phyloP scores from a whole-genome alignment of 345 rosid species.

The Acer campestre region DNA sequence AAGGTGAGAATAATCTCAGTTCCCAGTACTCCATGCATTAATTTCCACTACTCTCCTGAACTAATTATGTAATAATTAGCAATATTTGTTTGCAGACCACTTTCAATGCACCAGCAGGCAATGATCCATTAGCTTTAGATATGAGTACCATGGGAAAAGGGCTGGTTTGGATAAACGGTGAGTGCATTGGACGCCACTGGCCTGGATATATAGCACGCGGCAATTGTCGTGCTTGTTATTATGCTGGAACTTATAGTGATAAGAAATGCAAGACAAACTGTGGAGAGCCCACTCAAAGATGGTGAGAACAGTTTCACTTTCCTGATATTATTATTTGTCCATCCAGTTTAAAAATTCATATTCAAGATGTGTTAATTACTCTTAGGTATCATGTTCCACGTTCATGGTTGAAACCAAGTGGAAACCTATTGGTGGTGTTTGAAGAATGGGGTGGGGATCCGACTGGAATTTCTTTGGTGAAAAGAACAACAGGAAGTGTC shows the following conservation, averaged over 20 bases:
- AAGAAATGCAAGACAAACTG: slow-evolving; percentile 64
- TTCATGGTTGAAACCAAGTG: slow-evolving; percentile 74
- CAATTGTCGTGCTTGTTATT: slow-evolving; percentile 65
- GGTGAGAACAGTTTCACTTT: slow-evolving; percentile 38
- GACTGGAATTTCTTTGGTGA: slow-evolving; percentile 60
- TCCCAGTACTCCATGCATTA: neutral
- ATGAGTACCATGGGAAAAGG: slow-evolving; percentile 87
- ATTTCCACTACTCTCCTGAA: neutral
- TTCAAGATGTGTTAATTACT: neutral
- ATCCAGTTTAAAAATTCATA: neutral
- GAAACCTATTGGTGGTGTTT: slow-evolving; percentile 70
- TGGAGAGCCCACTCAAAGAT: slow-evolving; percentile 84
- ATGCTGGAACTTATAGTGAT: slow-evolving; percentile 55
- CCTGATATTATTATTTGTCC: neutral
- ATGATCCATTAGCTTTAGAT: slow-evolving; percentile 80
- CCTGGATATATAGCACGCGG: slow-evolving; percentile 71
- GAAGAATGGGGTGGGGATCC: slow-evolving; percentile 97
- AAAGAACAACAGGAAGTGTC: slow-evolving; percentile 50
- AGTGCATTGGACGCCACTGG: slow-evolving; percentile 89
- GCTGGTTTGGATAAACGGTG: slow-evolving; percentile 84
- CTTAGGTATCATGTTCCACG: slow-evolving; percentile 89
- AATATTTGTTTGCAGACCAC: slow-evolving; percentile 45
- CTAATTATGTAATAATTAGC: neutral
- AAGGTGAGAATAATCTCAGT: slow-evolving; percentile 47
- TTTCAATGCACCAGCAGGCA: slow-evolving; percentile 63